Evolutionary conservation across 2,329 filamentous ascomycete species (phyloP), one percentile per base, ranked within the genome.

Genomic region (Cercospora sojina): DNA sequence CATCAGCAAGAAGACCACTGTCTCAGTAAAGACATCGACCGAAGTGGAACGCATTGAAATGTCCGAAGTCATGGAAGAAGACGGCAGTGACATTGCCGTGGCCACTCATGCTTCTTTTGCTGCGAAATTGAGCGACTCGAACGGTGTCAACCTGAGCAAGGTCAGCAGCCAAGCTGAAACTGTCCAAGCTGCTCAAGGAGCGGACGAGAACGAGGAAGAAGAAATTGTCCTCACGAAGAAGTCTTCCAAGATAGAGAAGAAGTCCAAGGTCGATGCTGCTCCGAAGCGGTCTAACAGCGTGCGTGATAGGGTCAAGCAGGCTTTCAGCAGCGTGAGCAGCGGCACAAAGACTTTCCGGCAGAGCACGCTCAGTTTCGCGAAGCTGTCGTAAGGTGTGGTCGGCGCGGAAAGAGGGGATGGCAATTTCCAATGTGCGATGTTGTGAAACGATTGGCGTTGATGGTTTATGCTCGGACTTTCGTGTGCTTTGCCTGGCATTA

Each of bases 1-100:
- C 16, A 70, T 66, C 57, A 66, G 51, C 8, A 69, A 69, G 64
- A 61, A 64, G 38, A 71, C 68, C 1, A 65, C 68, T 1, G 57
- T 65, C n/a, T 66, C 64, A n/a, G 63, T 68, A 12, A 67, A 66
- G 58, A 59, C 64, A n/a, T 68, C 64, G 12, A 35, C 61, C 12
- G 68, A 70, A 3, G 38, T 66, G 16, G 60, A 68, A 8, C 62
- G 69, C 23, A 23, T 59, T 3, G 69, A 71, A 59, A 64, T 58
- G 38, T 53, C 25, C 25, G 49, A 63, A 55, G 29, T 61, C n/a
- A 43, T 51, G 23, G 55, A 49, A 13, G 66, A 65, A 20, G 63
- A 68, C 16, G 59, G 18, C 13, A 38, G 31, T 16, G 63, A 65
- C 29, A 65, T 62, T 55, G 51, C 51, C 20, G 49, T 51, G 25